These are phyloP conservation scores for Colletotrichum nymphaeae DNA, from an alignment of 2,329 filamentous ascomycete species.

Conservation along the genomic window DNA sequence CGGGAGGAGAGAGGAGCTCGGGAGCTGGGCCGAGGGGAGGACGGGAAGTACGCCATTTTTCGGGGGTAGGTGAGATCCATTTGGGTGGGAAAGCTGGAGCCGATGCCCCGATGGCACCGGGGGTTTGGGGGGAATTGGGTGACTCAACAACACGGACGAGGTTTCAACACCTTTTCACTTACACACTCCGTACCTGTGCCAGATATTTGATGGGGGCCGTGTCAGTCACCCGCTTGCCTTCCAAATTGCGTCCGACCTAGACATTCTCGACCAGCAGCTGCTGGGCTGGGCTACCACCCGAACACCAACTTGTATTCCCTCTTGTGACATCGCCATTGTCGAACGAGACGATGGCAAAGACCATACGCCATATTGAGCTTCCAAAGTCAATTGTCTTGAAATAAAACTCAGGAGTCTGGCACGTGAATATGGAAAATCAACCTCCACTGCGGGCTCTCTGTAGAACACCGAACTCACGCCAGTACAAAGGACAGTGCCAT, in stretches of 20 bases:
- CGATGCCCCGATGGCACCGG: background rate
- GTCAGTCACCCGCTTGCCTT: background rate
- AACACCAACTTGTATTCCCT: background rate
- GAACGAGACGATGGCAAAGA: background rate
- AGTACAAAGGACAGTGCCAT: slow-evolving; percentile 82
- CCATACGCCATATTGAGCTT: background rate
- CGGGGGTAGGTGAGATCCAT: background rate
- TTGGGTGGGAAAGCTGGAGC: background rate
- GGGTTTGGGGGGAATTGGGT: background rate
- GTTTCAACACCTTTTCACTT: background rate
- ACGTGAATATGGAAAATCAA: slow-evolving; percentile 77
- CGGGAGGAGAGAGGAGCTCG: background rate
- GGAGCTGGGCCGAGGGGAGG: background rate
- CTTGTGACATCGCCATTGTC: background rate
- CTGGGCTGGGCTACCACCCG: background rate
- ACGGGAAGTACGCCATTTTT: background rate
- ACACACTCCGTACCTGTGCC: background rate
- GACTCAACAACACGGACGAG: slow-evolving; percentile 3
- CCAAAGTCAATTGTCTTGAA: no score
- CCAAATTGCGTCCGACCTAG: no score
- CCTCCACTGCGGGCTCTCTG: slow-evolving; percentile 70
- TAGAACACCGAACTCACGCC: slow-evolving; percentile 68
- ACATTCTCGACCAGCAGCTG: background rate
- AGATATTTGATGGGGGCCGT: background rate
- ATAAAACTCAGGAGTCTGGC: slow-evolving; percentile 60